Evolutionary conservation across 2,329 filamentous ascomycete genomes (phyloP), one percentile per base, ranked within the genome.

Genomic region (Madurella fahalii): DNA sequence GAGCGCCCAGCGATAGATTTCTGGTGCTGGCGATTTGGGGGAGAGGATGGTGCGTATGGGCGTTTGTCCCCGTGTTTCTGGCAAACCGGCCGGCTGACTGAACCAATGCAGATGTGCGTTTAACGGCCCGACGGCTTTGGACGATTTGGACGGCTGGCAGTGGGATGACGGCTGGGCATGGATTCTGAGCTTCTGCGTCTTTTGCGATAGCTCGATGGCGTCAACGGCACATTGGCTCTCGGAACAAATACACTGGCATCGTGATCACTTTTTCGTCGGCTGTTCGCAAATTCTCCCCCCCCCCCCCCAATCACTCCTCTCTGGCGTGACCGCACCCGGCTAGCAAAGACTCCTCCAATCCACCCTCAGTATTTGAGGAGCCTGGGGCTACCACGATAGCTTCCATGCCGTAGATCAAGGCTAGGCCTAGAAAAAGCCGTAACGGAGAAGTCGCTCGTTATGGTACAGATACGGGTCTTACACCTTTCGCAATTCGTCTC

Each of bases 391-490:
- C 78, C 58, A 66, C 63, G 80, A 82, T 80, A 78, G 80, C 68
- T 72, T 74, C 73, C 77, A 61, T 73, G 81, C 80, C 81, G 80
- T 72, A 83, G 76, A 84, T 81, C 68, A 67, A 81, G 34, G 53
- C 56, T 40, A 75, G 79, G 74, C 79, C 77, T 78, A 75, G 72
- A 77, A 81, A 82, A 83, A 84, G 80, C 81, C 69, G 79, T 81
- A 75, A 73, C 74, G 72, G 68, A 71, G 69, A 71, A 83, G 80
- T 67, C 64, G 64, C 70, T 71, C 75, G 74, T 72, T 74, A 79
- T 74, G 75, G 81, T 81, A 84, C 81, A 84, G 81, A 84, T 84
- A 84, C 81, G 79, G 80, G 81, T 75, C 79, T 75, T 64, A 84
- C 78, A 84, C 75, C n/a, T 53, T 44, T 1, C n/a, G n/a, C 25